These are phyloP conservation scores for Darksidea phi DNA, from an alignment of 495 filamentous ascomycete species.

Conservation along the genomic window DNA sequence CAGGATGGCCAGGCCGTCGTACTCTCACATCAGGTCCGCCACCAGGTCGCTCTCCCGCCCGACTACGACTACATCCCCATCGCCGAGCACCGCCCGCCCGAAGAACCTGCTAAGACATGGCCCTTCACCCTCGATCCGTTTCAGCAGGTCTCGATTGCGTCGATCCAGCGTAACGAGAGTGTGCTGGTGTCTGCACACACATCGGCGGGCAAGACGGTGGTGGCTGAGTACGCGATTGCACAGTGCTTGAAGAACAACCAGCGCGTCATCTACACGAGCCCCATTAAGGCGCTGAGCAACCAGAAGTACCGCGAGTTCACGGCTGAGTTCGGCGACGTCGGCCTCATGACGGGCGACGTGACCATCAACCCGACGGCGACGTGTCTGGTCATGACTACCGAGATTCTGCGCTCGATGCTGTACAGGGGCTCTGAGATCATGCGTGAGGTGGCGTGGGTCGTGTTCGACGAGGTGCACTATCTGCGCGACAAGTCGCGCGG, in stretches of 20 bases:
- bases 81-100: constrained; percentile 81
- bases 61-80: constrained; percentile 92
- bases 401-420: constrained; percentile 98
- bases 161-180: constrained; percentile 92
- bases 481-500: constrained; percentile 90
- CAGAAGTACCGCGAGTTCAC: constrained; percentile 97
- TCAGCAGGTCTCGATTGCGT: constrained; percentile 86
- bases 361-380: constrained; percentile 98
- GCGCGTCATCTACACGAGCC: constrained; percentile 97
- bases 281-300: constrained; percentile 97
- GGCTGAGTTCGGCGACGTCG: constrained; percentile 93
- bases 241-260: constrained; percentile 96
- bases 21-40: constrained; percentile 93
- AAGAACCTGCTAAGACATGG: constrained; percentile 77
- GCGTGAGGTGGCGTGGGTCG: constrained; percentile 96
- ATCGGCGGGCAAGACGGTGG: constrained; percentile 95
- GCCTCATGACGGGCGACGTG: constrained; percentile 97
- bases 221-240: constrained; percentile 97
- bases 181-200: constrained; percentile 97
- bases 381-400: constrained; percentile 98
- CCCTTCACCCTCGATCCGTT: constrained; percentile 95
- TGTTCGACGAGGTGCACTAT: constrained; percentile 99
- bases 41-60: constrained; percentile 92
- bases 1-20: constrained; percentile 67
- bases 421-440: constrained; percentile 98